Evolutionary conservation across 2,329 filamentous ascomycete species (phyloP), one percentile per base, ranked within the genome.

Genomic region (Biscogniauxia sp.): DNA sequence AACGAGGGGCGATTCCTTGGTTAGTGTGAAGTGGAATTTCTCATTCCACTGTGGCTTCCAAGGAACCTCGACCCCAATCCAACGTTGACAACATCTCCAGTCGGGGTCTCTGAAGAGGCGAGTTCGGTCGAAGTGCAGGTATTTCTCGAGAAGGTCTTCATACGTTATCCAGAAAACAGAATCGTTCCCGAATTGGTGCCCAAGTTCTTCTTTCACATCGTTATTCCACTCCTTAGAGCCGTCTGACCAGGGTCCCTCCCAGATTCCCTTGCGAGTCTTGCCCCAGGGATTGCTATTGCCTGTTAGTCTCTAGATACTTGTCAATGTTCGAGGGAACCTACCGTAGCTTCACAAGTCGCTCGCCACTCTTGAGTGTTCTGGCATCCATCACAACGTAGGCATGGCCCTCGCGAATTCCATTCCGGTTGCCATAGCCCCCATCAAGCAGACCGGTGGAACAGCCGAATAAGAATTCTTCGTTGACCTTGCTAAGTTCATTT

Each of bases 401-500:
- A 59, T 87, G 85, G 0, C 79, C 78, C 66, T 86, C 84, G 2
- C 79, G 77, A 55, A 87, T 87, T 1, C 85, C 84, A 62, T 82
- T 80, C 28, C 87, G 79, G 55, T 83, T 76, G 3, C 87, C 86
- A 59, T 86, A 88, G 1, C 86, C 86, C 32, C 81, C 81, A 51
- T 86, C 86, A 58, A 89, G 81, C 25, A 88, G 77, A 9, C 88
- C 88, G 0, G 84, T 86, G 0, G 82, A 84, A 68, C 88, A 90
- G n/a, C 88, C 88, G 67, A 91, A 91, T 7, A 92, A 77, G 68
- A 95, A 96, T 55, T 92, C 88, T 58, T 92, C 78, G 72, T 96
- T 95, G 60, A 93, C 91, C 64, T 89, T 87, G 75, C 88, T 85
- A 23, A 96, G 82, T 72, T 95, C 90, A 45, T 94, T 87, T 1